Evolutionary conservation across 805 yeast genomes (phyloP), one percentile per base, ranked within the genome.

Genomic region (Kuraishia piskuri): DNA sequence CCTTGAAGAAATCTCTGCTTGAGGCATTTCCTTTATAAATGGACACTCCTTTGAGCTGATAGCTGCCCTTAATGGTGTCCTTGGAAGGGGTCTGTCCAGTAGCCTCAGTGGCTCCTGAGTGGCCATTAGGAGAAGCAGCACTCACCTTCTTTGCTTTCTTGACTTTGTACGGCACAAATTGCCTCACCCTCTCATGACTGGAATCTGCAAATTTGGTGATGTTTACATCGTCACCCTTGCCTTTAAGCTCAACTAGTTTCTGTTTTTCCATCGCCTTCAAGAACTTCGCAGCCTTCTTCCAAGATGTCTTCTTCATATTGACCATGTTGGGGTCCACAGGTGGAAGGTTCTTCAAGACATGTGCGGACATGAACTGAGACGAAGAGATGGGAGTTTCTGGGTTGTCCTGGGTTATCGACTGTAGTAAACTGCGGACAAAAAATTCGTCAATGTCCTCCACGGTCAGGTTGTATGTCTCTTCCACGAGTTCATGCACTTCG

Each of bases 231-330:
- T 91, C 97, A 44, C 84, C 94, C 62, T 89, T 88, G 7, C 96
- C 97, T 59, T 90, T 89, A 23, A 84, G 65, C 54, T 82, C 82
- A 22, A 94, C 56, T 53, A 84, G 79, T 1, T 82, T 81, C 48
- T 76, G 75, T 64, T 90, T 92, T 58, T 88, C 96, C 84, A 91
- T 89, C 6, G 87, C 83, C 63, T 90, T 92, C 53, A 92, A 69
- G 62, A 85, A 90, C 65, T 90, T 91, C 14, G 90, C 78, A 3
- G 92, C 82, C 63, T 92, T 92, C 67, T 88, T 90, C 96, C 96
- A 92, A 2, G 90, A 80, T 0, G 96, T 83, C 62, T 82, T 86
- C 67, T 90, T 91, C 55, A 87, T 77, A 58, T 79, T 83, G 45
- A 84, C 78, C 51, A 69, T 68, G 24, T 69, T 65, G 3, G 71